Conservation (phyloP, 495 filamentous ascomycete species). For the Echria macrotheca region DNA sequence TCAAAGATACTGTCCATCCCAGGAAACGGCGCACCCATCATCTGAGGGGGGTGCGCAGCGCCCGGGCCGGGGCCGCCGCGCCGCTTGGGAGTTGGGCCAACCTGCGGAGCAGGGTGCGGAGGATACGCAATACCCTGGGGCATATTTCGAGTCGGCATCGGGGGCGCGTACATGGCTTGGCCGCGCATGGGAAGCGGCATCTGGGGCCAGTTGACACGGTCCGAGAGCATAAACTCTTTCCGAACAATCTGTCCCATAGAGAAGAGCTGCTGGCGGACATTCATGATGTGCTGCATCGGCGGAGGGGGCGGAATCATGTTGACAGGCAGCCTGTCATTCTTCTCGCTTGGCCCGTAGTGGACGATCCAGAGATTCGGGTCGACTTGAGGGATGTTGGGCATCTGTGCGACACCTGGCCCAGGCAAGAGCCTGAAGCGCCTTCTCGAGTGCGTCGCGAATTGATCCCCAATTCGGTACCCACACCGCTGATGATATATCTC, state of each 20-base stretch:
- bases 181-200: slow-evolving; percentile 60
- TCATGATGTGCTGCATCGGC: slow-evolving; percentile 55
- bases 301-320: slow-evolving; percentile 54
- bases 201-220: slow-evolving; percentile 81
- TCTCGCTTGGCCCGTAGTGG: slow-evolving; percentile 78
- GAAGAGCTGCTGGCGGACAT: slow-evolving; percentile 63
- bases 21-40: slow-evolving; percentile 19
- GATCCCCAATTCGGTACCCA: slow-evolving; percentile 69
- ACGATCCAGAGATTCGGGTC: slow-evolving; percentile 88
- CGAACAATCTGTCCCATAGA: slow-evolving; percentile 72
- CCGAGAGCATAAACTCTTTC: slow-evolving; percentile 91
- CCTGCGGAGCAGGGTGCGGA: slow-evolving; percentile 34
- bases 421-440: slow-evolving; percentile 75
- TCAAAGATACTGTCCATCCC: slow-evolving; percentile 57
- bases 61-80: slow-evolving; percentile 20
- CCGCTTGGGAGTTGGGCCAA: slow-evolving; percentile 45
- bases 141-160: slow-evolving; percentile 34
- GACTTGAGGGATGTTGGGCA: slow-evolving; percentile 54
- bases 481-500: slow-evolving; percentile 78
- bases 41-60: slow-evolving; percentile 24
- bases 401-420: slow-evolving; percentile 48
- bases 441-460: slow-evolving; percentile 64
- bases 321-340: slow-evolving; percentile 61
- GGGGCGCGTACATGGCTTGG: slow-evolving; percentile 38
- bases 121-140: slow-evolving; percentile 49